phyloP scores from a whole-genome alignment of 2,329 filamentous ascomycete genomes.

The Microsporum audouinii region DNA sequence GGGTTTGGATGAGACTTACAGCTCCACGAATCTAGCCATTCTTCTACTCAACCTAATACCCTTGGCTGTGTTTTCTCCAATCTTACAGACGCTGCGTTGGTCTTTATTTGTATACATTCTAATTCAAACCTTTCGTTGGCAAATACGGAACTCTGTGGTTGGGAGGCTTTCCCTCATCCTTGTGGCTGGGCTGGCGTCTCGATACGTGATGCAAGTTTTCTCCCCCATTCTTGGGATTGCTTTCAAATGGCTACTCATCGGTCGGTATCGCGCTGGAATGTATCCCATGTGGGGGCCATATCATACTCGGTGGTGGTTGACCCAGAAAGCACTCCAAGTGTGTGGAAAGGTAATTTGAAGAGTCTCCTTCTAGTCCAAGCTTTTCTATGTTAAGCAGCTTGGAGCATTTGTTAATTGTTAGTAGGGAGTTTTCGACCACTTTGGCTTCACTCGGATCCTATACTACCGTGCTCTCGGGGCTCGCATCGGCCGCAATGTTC shows the following conservation, averaged over 20 bases:
- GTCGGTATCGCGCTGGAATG: not conserved
- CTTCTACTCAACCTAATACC: not conserved
- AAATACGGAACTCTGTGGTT: not conserved
- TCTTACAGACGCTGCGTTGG: not conserved
- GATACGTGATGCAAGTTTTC: not conserved
- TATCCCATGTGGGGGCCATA: conserved; percentile 6
- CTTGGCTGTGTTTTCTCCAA: not conserved
- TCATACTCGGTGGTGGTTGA: conserved; percentile 5
- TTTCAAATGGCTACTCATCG: conserved; percentile 4
- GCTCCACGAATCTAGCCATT: not conserved
- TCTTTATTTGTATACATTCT: not conserved
- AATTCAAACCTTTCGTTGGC: not conserved
- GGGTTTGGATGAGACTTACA: not conserved
- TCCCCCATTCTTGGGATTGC: not conserved
- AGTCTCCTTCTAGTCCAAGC: too few relatives aligned
- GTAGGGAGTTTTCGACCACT: conserved; percentile 3
- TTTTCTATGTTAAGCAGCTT: not conserved
- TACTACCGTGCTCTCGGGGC: conserved; percentile 3
- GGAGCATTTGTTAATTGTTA: not conserved
- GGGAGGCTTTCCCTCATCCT: not conserved
- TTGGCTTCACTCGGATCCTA: not conserved
- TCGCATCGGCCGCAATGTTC: not conserved
- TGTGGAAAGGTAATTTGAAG: not conserved
- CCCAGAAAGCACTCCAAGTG: not conserved
- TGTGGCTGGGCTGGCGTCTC: not conserved